Evolutionary conservation across 23 red algal species (phyloP), one percentile per base, ranked within the genome.

Genomic region (Gracilaria gracilis): DNA sequence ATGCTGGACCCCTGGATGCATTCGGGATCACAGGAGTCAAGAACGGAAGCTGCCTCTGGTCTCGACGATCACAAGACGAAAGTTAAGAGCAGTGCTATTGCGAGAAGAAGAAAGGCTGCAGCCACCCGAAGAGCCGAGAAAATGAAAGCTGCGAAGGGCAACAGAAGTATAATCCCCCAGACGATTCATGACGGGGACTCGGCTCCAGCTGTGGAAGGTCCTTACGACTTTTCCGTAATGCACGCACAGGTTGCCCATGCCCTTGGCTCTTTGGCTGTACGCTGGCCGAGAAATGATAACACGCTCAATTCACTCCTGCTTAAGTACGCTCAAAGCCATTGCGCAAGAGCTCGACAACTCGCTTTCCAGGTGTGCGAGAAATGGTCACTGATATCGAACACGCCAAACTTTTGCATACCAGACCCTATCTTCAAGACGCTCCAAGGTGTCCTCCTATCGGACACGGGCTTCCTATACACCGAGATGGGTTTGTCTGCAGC

Each of bases 171-270:
- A 16, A 94, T 94, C 57, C 74, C 74, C 3, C 81, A 66, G 64
- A 77, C 79, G 39, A 38, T 62, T 49, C 67, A 84, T 65, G 78
- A 77, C 74, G 89, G 80, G 35, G 80, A 76, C 61, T 58, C 80
- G 7, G 79, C 80, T 33, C 89, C 89, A 27, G 79, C 79, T 17
- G 66, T 53, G 33, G 93, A 95, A 75, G 93, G 93, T 4, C 85
- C 85, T 50, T 88, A 83, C 64, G 93, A 95, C 53, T 85, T 77
- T 38, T 71, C 85, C 1, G 20, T 84, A 19, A 95, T 95, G 93
- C 93, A 95, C 55, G 49, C 74, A 62, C 64, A 83, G n/a, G 79
- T 78, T 38, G 85, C 93, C 17, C 77, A 83, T 29, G 93, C 85
- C 4, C 35, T 95, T n/a, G 93, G 85, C 14, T 77, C 32, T n/a